Evolutionary conservation across 2,329 filamentous ascomycete species (phyloP).

Genomic region (Xylariaceae sp.): DNA sequence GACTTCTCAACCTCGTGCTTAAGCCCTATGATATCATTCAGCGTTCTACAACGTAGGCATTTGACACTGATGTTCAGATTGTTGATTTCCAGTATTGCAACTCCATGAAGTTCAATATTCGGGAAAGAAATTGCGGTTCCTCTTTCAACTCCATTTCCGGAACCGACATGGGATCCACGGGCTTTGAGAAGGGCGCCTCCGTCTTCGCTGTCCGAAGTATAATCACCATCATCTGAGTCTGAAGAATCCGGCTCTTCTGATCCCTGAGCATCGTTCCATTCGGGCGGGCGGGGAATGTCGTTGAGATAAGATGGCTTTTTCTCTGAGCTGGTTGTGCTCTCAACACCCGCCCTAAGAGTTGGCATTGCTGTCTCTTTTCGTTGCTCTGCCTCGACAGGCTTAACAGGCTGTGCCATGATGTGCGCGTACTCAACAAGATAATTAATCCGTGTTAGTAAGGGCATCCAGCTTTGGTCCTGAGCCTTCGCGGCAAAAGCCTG

Average conservation of each 20-base stretch:
- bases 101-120: slow-evolving; percentile 65
- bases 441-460: slow-evolving; percentile 69
- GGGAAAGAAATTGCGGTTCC: slow-evolving; percentile 79
- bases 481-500: slow-evolving; percentile 58
- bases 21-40: slow-evolving; percentile 63
- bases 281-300: slow-evolving; percentile 68
- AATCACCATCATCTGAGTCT: slow-evolving; percentile 39
- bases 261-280: slow-evolving; percentile 58
- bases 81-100: slow-evolving; percentile 46
- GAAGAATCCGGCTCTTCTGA: slow-evolving; percentile 36
- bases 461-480: slow-evolving; percentile 52
- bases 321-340: slow-evolving; percentile 28
- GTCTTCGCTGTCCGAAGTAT: slow-evolving; percentile 43
- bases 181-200: slow-evolving; percentile 38
- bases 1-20: slow-evolving; percentile 50
- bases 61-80: slow-evolving; percentile 59
- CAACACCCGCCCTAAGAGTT: background rate
- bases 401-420: slow-evolving; percentile 53
- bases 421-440: slow-evolving; percentile 68
- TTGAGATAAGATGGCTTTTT: slow-evolving; percentile 62
- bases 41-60: slow-evolving; percentile 72
- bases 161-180: slow-evolving; percentile 22
- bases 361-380: background rate
- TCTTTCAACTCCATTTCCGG: slow-evolving; percentile 47
- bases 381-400: slow-evolving; percentile 25